Evolutionary conservation across 176 grass and related monocot genomes (phyloP), one percentile per base, ranked within the genome.

Genomic region (Poa pratensis): DNA sequence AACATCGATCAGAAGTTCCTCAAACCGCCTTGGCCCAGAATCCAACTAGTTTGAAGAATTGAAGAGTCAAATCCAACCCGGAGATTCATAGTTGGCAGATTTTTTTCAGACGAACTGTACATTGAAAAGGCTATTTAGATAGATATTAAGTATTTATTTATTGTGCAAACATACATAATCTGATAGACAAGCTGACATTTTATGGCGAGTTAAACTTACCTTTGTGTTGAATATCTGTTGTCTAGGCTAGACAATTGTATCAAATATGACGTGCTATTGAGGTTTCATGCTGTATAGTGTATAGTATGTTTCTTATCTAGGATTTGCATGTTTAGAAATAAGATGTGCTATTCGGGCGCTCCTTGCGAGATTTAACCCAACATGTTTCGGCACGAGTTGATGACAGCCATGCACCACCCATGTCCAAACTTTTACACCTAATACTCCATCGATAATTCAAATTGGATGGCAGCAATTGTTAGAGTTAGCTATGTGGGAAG

Each of bases 221-320:
- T 52, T 51, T 75, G 9, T 4, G 45, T 75, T 30, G 15, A 49
- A 30, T 50, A 51, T 52, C 26, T 51, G 23, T 18, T 28, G 49
- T 75, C 46, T 6, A 18, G 15, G 24, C 24, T 75, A 19, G 24
- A 52, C 24, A 52, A 30, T 74, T 51, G 15, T 30, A 75, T 51
- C 72, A 52, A 28, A 30, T 75, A 52, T 30, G 62, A 64, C 35
- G 17, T 42, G 67, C 68, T 49, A 81, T 80, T 17, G 46, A 75
- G 30, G 72, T 52, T 75, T 52, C 26, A 30, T 30, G 46, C 23
- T 50, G 30, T 30, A 30, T 30, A 30, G 30, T 30, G 71, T 17
- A 30, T 27, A 28, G 2, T 19, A 54, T 79, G 59, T 63, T 63
- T 45, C 57, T 79, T 27, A 51, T 51, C 14, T 51, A 51, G 49